Percentiles rank a stretch among this genome's conserved stretches.
Conservation (phyloP, 2,329 filamentous ascomycete genomes). For the Mycocentrospora acerina region DNA sequence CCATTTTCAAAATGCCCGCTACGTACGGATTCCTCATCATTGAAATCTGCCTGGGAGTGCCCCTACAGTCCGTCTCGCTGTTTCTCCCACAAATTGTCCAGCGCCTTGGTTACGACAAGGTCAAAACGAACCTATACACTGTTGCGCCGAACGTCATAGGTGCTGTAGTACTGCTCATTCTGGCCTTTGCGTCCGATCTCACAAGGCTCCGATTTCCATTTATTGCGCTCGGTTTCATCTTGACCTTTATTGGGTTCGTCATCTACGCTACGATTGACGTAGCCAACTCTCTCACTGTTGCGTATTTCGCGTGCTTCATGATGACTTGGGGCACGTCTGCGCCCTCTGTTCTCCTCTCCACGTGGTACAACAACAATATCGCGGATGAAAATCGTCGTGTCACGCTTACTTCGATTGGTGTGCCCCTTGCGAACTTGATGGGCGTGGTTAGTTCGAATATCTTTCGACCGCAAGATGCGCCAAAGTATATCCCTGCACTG, state of each 20-base stretch:
- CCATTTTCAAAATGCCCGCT: conserved; percentile 56
- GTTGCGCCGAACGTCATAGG: conserved; percentile 78
- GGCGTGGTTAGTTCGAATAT: conserved; percentile 70
- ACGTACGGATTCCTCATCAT: conserved; percentile 58
- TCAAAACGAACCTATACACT: conserved; percentile 77
- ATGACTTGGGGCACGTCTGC: conserved; percentile 80
- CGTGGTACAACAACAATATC: conserved; percentile 82
- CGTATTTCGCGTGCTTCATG: conserved; percentile 78
- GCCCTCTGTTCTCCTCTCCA: conserved; percentile 67
- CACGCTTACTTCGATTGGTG: conserved; percentile 69
- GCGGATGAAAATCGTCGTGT: conserved; percentile 74
- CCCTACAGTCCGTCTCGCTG: conserved; percentile 57
- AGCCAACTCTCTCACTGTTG: conserved; percentile 60
- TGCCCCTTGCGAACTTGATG: conserved; percentile 77
- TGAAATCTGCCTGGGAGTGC: conserved; percentile 61
- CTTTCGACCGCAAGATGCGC: conserved; percentile 63
- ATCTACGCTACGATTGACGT: conserved; percentile 73
- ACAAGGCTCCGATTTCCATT: conserved; percentile 71
- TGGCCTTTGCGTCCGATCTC: conserved; percentile 71
- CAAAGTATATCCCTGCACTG: conserved; percentile 67
- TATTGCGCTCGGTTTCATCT: conserved; percentile 69
- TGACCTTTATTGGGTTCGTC: conserved; percentile 77
- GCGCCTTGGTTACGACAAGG: conserved; percentile 54
- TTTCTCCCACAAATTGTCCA: conserved; percentile 62
- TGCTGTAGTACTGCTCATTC: conserved; percentile 68